These are phyloP conservation scores for Retiboletus flavoniger DNA, from an alignment of 1,284 basidiomycete genomes.

Conservation along the genomic window DNA sequence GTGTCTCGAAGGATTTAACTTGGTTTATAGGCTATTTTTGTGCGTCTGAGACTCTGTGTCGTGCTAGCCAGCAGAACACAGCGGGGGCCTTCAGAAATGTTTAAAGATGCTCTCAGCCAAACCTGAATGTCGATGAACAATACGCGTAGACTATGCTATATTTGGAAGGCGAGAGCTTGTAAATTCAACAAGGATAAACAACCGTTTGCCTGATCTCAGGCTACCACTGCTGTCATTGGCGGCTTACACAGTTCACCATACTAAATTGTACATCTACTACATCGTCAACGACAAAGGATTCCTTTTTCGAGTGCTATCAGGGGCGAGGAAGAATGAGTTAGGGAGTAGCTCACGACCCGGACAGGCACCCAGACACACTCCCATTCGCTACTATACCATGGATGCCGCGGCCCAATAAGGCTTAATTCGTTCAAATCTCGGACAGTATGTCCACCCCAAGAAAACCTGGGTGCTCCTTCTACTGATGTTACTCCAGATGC, in stretches of 20 bases:
- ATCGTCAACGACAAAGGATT: no score
- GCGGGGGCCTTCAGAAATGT: neutral
- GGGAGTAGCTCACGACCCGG: no score
- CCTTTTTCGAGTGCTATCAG: no score
- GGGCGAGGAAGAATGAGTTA: no score
- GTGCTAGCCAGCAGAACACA: neutral
- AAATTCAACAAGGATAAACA: conserved; percentile 22
- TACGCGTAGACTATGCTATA: conserved; percentile 3
- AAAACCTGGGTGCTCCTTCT: neutral
- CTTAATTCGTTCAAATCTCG: neutral
- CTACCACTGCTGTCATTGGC: no score
- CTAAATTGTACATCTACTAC: no score
- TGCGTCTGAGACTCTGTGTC: neutral
- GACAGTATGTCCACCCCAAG: neutral
- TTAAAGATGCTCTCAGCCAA: neutral
- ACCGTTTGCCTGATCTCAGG: neutral
- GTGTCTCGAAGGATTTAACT: neutral
- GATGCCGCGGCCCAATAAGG: neutral
- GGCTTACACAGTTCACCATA: no score
- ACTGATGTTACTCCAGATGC: conserved; percentile 4
- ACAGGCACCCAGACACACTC: no score
- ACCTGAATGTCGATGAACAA: conserved; percentile 1
- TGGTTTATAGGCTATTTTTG: neutral
- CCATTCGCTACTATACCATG: neutral
- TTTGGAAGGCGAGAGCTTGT: conserved; percentile 15